Base-by-base conservation (phyloP, 805 yeast genomes). In the Tetrapisispora fleetii region DNA sequence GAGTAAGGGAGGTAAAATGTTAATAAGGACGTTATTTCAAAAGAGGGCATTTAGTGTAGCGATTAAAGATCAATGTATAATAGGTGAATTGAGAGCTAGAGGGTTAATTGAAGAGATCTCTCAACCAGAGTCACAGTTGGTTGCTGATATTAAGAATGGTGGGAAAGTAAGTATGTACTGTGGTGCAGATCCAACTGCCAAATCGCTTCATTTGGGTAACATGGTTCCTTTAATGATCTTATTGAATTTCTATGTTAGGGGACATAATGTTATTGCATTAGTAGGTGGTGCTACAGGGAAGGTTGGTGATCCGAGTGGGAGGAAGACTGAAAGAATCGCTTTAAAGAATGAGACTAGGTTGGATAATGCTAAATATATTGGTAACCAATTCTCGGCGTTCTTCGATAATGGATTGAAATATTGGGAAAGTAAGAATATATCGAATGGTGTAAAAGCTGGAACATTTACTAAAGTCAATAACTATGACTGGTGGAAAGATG, bases 161-260 rank as follows among this genome's bases (percentile, higher is more conserved):
- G 51, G 51, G 14, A 74, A 71, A 54, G 57, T 85, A 13, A 80
- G 81, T 10, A 65, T 88, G 8, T 91, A 91, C 65, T 83, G 95
- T 64, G 99, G 99, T 11, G 97, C 96, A 0, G 99, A 93, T 61
- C 99, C 99, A 1, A 82, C 96, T 0, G 98, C 98, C 1, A 71
- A 62, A 43, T 89, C 97, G 0, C 70, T 93, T 16, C 99, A 93
- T 67, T 67, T 93, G 54, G 99, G 99, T 2, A 93, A 93, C 58
- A 68, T 93, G 46, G 70, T 93, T 32, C 99, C 99, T 0, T 67
- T 93, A 53, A 79, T 93, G 82, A 78, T 87, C 1, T 67, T 91
- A 41, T 69, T 93, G 40, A 96, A 93, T 65, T 89, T 89, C 64
- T 80, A 79, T 52, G 67, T 89, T 32, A 71, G 93, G 33, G 99